phyloP scores from a whole-genome alignment of 768 basidiomycete genomes.

The Sistotremastrum niveocremeum region DNA sequence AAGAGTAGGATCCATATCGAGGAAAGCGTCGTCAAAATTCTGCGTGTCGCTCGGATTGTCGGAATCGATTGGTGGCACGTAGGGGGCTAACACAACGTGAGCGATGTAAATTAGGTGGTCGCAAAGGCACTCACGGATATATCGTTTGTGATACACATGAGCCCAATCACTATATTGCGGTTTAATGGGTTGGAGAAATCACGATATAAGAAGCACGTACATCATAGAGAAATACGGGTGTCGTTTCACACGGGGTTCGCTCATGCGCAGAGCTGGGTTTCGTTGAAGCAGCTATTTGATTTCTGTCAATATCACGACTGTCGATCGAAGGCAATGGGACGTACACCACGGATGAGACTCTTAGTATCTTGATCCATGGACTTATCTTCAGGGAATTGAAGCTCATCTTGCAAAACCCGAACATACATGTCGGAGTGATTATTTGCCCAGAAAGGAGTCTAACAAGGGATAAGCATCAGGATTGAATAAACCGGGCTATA shows the following conservation, averaged over 20 bases:
- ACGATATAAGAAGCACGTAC: constrained; percentile 27
- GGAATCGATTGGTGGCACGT: constrained; percentile 85
- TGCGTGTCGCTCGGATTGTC: constrained; percentile 90
- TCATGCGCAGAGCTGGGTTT: constrained; percentile 80
- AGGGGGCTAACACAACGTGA: constrained; percentile 48
- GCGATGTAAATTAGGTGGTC: constrained; percentile 2
- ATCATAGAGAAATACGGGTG: constrained; percentile 96
- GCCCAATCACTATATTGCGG: constrained; percentile 63
- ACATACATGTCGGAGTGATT: constrained; percentile 95
- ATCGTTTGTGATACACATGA: constrained; percentile 87
- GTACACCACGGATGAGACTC: constrained; percentile 85
- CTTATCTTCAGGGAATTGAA: constrained; percentile 79
- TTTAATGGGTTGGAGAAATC: constrained; percentile 8
- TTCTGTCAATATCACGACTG: constrained; percentile 1
- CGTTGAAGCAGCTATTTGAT: constrained; percentile 69
- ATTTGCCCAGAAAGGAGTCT: constrained; percentile 90
- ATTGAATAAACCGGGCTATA: constrained; percentile 7
- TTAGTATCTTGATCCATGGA: constrained; percentile 93
- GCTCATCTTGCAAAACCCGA: constrained; percentile 78
- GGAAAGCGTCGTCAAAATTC: constrained; percentile 95
- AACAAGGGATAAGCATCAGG: constrained; percentile 8
- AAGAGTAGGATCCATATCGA: constrained; percentile 88
- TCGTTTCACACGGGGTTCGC: constrained; percentile 85
- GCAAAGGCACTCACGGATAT: constrained; percentile 58
- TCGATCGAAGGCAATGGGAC: constrained; percentile 15